Percentiles rank a stretch among this genome's conserved stretches.
Conservation (phyloP, 2,329 filamentous ascomycete species). For the Orbilia quercus region DNA sequence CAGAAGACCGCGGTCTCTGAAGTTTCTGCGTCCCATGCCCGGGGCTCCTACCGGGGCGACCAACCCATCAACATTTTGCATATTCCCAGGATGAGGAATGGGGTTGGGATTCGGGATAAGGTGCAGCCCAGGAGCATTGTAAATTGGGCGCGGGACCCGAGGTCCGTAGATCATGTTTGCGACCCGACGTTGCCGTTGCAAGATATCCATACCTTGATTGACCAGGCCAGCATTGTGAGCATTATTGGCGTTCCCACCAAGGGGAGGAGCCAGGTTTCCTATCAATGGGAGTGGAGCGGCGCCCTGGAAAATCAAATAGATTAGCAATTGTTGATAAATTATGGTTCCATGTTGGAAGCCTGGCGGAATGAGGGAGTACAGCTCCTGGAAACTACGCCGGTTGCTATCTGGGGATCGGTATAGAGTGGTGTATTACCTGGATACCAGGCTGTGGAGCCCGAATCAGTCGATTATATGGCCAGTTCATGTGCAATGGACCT, state of each 20-base stretch:
- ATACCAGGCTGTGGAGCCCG: neutral
- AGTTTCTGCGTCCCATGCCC: too few species aligned
- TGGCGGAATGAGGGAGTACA: slow-evolving; percentile 24
- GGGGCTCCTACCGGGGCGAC: too few species aligned
- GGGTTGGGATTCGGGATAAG: too few species aligned
- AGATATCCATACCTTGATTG: slow-evolving; percentile 14
- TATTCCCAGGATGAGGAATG: too few species aligned
- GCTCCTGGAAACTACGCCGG: slow-evolving; percentile 31
- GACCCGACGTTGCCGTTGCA: slow-evolving; percentile 31
- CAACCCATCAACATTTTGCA: too few species aligned
- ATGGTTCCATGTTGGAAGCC: slow-evolving; percentile 28
- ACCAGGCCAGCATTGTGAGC: neutral
- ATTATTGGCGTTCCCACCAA: slow-evolving; percentile 1
- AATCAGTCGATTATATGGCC: too few species aligned
- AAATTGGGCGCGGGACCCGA: slow-evolving; percentile 1
- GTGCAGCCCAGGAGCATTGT: too few species aligned
- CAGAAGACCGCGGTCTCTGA: too few species aligned
- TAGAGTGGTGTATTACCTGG: slow-evolving; percentile 43
- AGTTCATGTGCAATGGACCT: too few species aligned
- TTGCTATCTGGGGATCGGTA: slow-evolving; percentile 35
- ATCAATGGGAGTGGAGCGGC: slow-evolving; percentile 12
- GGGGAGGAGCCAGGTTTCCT: slow-evolving; percentile 32
- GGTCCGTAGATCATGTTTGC: slow-evolving; percentile 18
- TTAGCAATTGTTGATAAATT: slow-evolving; percentile 45
- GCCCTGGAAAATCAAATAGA: slow-evolving; percentile 42